Base-by-base conservation (phyloP, 2,329 filamentous ascomycete genomes). In the Didymella lethalis region DNA sequence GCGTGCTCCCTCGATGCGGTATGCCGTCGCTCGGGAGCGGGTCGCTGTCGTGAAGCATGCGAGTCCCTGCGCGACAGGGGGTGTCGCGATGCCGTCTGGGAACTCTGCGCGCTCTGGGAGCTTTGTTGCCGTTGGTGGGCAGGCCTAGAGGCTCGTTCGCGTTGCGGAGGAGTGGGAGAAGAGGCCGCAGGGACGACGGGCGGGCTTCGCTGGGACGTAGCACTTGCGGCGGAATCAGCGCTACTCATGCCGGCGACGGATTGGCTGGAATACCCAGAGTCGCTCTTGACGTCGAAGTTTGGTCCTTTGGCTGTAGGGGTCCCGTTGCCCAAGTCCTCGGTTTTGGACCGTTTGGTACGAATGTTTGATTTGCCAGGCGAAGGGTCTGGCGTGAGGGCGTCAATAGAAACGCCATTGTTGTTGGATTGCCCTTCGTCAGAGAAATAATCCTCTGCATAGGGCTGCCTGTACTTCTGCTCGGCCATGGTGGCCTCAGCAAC, bases 221-320 rank as follows among this genome's bases (percentile, higher is more conserved):
- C 67, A 74, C 76, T 78, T 77, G 79, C 79, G 64, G 75, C 79
- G 71, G 82, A 82, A 80, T 83, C 77, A 81, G 81, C 81, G 78
- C 82, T 81, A 70, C 74, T 77, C 75, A 81, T 78, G 62, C 83
- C 82, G 63, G 82, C 81, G 65, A 80, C 80, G 68, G 84, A 85
- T 69, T 82, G 81, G 78, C 84, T 87, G 63, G 84, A 86, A 79
- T 87, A 87, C 68, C 85, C 85, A 65, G 85, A 87, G 76, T 88
- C 86, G 76, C 83, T 86, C 66, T 82, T 81, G 70, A 79, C 77
- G 74, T 85, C 82, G 60, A 78, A 76, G 65, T 75, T 54, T 36
- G 62, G 59, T 57, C 64, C 66, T 57, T 68, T 68, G 31, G 20
- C 66, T 38, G 51, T 60, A 38, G 68, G 62, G 51, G 69, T 59